Evolutionary conservation across 2,329 filamentous ascomycete species (phyloP).

Genomic region (Neocatenulostroma microsporum): DNA sequence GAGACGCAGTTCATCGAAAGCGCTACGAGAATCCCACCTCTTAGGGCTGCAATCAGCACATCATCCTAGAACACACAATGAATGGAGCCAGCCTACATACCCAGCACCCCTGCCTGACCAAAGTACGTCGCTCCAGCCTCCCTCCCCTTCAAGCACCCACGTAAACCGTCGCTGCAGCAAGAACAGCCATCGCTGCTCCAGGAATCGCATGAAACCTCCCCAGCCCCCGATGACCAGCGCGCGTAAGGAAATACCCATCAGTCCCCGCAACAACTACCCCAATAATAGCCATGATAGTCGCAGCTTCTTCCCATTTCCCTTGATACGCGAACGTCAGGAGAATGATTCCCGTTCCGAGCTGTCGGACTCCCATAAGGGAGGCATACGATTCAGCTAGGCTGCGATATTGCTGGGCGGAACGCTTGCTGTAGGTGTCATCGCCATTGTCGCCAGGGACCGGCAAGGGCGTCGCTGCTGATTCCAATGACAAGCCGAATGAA

Average conservation of each 20-base stretch:
- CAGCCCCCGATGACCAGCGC: not conserved
- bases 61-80: no score
- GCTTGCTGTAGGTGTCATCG: not conserved
- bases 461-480: not conserved
- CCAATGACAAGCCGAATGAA: conserved; percentile 4
- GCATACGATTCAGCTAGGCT: conserved; percentile 1
- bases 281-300: conserved; percentile 4
- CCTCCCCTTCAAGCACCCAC: not conserved
- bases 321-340: conserved; percentile 4
- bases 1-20: no score
- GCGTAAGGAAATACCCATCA: conserved; percentile 1
- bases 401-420: not conserved
- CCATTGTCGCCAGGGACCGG: no score
- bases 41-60: no score
- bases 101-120: no score
- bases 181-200: conserved; percentile 1
- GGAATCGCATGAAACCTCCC: conserved; percentile 5
- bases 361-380: conserved; percentile 5
- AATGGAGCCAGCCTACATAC: no score
- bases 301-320: conserved; percentile 2
- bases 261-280: conserved; percentile 2
- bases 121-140: no score
- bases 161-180: conserved; percentile 2
- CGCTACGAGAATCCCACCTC: no score
- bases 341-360: conserved; percentile 2